Base-by-base conservation (phyloP, 805 yeast genomes). In the Kodamaea nitidulidarum region DNA sequence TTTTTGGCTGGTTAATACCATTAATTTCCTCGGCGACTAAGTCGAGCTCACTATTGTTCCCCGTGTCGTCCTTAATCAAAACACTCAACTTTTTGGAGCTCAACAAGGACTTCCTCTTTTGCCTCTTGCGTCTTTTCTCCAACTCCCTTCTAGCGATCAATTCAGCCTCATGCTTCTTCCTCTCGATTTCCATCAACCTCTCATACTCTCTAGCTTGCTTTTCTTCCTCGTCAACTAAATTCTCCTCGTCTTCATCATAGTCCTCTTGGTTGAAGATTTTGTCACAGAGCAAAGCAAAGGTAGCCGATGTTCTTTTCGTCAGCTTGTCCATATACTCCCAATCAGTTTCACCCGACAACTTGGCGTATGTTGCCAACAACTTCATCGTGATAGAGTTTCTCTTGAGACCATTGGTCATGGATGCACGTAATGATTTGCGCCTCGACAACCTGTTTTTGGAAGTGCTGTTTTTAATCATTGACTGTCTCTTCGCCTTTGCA, bases 241-340 rank as follows among this genome's bases (percentile, higher is more conserved):
- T 57, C 43, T 63, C 72, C 43, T 79, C 84, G 38, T 71, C 77
- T 47, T 72, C 74, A 36, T 63, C 60, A 45, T 67, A 67, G 2
- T 56, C 62, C 52, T 81, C 88, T 57, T 81, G 84, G 50, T 77
- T 83, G 67, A 84, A 84, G 42, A 84, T 77, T 58, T 77, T 80
- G 61, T 84, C 91, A 66, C 88, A 81, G 31, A 84, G 65, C 2
- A 84, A 75, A 9, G 88, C 93, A 66, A 84, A 84, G 45, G 84
- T 84, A 11, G 86, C 80, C 26, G 86, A 79, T 2, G 90, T 81
- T 59, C 93, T 71, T 60, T 76, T 81, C 4, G 88, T 80, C 55
- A 80, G 86, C 51, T 75, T 78, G 50, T 81, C 85, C 59, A 82
- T 75, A 49, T 75, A 75, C 50, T 79, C 84, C 79, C 86, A 77